Conservation (phyloP, 345 rosid species). For the Cardamine occulta region DNA sequence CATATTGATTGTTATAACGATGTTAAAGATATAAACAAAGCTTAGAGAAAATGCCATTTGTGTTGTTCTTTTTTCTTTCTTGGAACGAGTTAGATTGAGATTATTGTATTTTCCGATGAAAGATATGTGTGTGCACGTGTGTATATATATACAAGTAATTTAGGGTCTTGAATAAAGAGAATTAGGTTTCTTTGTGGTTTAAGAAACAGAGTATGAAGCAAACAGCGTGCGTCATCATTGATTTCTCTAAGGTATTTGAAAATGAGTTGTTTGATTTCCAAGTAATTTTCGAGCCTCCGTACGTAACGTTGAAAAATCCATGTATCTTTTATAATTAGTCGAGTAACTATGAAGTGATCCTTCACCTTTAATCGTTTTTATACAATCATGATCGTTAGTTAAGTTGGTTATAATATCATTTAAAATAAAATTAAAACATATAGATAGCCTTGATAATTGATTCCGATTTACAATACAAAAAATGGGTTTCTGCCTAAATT, state of each 20-base stretch:
- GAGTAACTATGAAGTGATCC: constrained; percentile 42
- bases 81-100: neutral
- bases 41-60: constrained; percentile 32
- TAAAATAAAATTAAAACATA: neutral
- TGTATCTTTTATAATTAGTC: constrained; percentile 2
- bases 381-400: neutral
- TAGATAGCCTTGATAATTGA: neutral
- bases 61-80: neutral
- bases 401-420: neutral
- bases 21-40: constrained; percentile 9
- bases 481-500: neutral
- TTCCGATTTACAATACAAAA: neutral
- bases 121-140: constrained; percentile 23
- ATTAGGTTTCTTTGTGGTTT: constrained; percentile 5
- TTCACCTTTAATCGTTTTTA: constrained; percentile 29
- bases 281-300: constrained; percentile 35
- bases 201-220: constrained; percentile 42
- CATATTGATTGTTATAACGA: constrained; percentile 9
- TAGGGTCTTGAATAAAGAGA: constrained; percentile 39
- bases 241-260: constrained; percentile 32
- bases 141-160: constrained; percentile 22
- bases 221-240: constrained; percentile 38
- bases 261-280: constrained; percentile 31
- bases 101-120: constrained; percentile 7
- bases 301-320: constrained; percentile 39